Base-by-base conservation (phyloP, 352 stramenopile species). In the Phytophthora ohioensis region DNA sequence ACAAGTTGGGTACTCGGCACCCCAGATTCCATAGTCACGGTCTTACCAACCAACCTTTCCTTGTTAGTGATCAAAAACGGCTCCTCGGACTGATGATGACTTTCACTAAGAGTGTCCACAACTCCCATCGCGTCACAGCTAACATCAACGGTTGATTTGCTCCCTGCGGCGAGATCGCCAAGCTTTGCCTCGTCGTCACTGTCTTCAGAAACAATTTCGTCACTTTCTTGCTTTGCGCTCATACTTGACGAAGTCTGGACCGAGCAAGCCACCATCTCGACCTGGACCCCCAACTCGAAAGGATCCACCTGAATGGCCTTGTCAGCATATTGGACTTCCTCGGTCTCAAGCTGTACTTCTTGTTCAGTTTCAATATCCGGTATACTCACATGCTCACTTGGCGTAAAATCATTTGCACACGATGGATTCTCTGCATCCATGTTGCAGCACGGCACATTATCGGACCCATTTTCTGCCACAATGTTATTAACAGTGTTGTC, bases 301-400 rank as follows among this genome's bases (percentile, higher is more conserved):
- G 47, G 8, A 34, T 71, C 30, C 7, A 79, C 68, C 57, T 77
- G 72, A 39, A 69, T 49, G 31, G 72, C 64, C 56, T 69, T 76
- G 38, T 80, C 68, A n/a, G 57, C 63, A 46, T 42, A 60, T 52
- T 54, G 8, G 30, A 49, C 11, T 27, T 43, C 17, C 11, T 8
- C 5, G 41, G 41, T 13, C 21, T 27, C 21, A 27, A 27, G 21
- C 21, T 27, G 21, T 27, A 27, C 21, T 27, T 27, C 21, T 27
- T 27, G 21, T 27, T 27, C 21, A 27, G 21, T 27, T 27, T 27
- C 21, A 27, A 27, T 27, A 27, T 2, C 21, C 21, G 21, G 21
- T 27, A 27, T 27, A 27, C 51, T 57, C 10, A 4, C 9, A n/a
- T 34, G 43, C 51, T 57, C 51, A 17, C 15, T 57, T 46, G 34